A percentile compares a stretch with the other conserved stretches of the same genome.
phyloP scores from a whole-genome alignment of 1,284 basidiomycete genomes.

The Rhodotorula sp. region DNA sequence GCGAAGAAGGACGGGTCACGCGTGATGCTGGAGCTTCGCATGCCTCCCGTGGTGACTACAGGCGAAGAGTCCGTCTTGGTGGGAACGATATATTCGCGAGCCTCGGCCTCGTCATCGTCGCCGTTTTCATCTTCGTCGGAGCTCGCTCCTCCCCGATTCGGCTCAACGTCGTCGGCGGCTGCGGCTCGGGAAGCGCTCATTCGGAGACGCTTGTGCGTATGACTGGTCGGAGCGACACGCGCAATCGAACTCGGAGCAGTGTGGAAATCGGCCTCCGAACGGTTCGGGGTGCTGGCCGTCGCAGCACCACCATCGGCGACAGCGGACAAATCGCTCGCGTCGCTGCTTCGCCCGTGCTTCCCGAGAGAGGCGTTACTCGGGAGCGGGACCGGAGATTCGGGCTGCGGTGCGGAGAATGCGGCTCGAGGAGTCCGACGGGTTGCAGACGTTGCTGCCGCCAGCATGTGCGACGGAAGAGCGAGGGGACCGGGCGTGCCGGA shows the following conservation, averaged over 20 bases:
- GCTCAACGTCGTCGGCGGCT: not conserved
- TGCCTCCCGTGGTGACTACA: not conserved
- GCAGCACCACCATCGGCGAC: not conserved
- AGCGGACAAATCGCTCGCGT: slow-evolving; percentile 24
- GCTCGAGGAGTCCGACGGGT: slow-evolving; percentile 5
- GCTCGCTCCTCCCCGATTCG: no score
- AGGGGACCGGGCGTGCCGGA: not conserved
- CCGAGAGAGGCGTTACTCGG: slow-evolving; percentile 5
- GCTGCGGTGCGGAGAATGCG: not conserved
- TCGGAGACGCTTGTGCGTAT: slow-evolving; percentile 15
- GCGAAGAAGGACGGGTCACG: slow-evolving; percentile 29
- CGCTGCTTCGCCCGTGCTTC: slow-evolving; percentile 19
- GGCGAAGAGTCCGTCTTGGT: slow-evolving; percentile 27
- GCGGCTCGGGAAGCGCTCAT: not conserved
- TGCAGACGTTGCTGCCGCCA: not conserved
- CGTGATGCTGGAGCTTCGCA: not conserved
- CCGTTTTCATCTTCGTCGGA: not conserved
- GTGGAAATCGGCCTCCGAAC: not conserved
- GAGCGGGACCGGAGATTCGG: slow-evolving; percentile 2
- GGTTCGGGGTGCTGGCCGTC: not conserved
- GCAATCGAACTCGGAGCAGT: not conserved
- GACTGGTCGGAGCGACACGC: not conserved
- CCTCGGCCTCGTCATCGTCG: not conserved
- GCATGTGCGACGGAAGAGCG: slow-evolving; percentile 23
- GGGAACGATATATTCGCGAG: slow-evolving; percentile 12